Evolutionary conservation across 225 moss, liverwort and hornwort species (phyloP), one percentile per base, ranked within the genome.

Genomic region (Sphagnum tenellum): DNA sequence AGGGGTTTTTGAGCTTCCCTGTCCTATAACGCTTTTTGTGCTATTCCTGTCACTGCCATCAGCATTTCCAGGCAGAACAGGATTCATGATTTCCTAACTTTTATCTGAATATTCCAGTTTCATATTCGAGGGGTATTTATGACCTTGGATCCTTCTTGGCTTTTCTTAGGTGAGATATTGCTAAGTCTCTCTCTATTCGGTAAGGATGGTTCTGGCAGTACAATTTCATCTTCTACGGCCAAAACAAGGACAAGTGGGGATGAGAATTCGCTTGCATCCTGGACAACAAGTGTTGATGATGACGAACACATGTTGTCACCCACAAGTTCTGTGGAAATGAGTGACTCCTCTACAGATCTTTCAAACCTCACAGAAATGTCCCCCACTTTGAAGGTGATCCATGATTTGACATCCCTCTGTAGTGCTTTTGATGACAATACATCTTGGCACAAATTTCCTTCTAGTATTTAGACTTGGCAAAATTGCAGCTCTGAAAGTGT

Each of bases 111-210:
- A n/a, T 58, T n/a, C 29, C 4, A 7, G 57, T 29, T 29, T 7
- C 57, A 7, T 2, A 58, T 29, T 29, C 29, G 1, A 29, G 29
- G 29, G 29, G 29, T 29, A 29, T 29, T 29, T 29, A 29, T 29
- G 29, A 29, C 29, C 29, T 29, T 29, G 29, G 29, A 0, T 29
- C 29, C 29, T 29, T 29, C 29, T 29, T 29, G 29, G 29, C 29
- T 29, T 29, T 29, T 29, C 29, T 63, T 63, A 83, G 83, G 83
- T 13, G 79, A 72, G 49, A 77, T 83, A 61, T 54, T 83, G 5
- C 77, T 83, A 4, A 77, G 72, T 63, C 74, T 83, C 55, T 68
- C 70, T 64, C 56, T 83, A 48, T 83, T 83, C 46, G 83, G 83
- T 62, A 77, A 77, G 68, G 79, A 77, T 77, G 65, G 67, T 53